Conservation (phyloP, 2,329 filamentous ascomycete genomes). For the Colletotrichum phormii region DNA sequence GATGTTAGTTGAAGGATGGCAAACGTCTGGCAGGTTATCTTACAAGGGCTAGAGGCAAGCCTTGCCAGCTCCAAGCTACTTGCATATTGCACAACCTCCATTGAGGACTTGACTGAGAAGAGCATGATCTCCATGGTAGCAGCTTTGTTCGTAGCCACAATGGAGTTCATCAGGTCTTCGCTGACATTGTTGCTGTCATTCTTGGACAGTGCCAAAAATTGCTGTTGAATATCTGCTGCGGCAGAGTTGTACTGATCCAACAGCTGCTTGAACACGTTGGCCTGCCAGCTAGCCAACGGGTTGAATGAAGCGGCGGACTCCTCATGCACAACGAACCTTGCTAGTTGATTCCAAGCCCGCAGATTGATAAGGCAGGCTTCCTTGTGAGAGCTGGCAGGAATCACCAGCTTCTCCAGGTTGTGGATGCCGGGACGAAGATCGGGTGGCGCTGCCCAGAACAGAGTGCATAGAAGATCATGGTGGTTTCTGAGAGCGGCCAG, state of each 20-base stretch:
- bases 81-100: conserved; percentile 62
- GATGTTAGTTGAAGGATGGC: conserved; percentile 34
- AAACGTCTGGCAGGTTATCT: conserved; percentile 25
- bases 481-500: conserved; percentile 75
- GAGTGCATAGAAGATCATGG: conserved; percentile 74
- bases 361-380: conserved; percentile 74
- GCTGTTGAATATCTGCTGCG: conserved; percentile 66
- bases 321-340: conserved; percentile 63
- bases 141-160: conserved; percentile 64
- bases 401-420: conserved; percentile 69
- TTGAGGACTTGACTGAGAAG: conserved; percentile 59
- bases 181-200: conserved; percentile 56
- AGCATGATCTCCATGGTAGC: conserved; percentile 65
- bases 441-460: conserved; percentile 73
- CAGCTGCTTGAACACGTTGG: conserved; percentile 66
- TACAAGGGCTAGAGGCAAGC: conserved; percentile 60
- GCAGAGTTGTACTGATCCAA: conserved; percentile 68
- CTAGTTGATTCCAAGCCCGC: conserved; percentile 71
- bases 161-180: conserved; percentile 58
- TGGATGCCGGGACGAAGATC: conserved; percentile 64
- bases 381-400: conserved; percentile 71
- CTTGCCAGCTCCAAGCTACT: conserved; percentile 58
- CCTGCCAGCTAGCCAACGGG: conserved; percentile 61
- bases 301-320: conserved; percentile 62
- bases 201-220: conserved; percentile 62